Percentiles rank a stretch among this genome's conserved stretches.
These are phyloP conservation scores for Mollisia scopiformis DNA, from an alignment of 2,329 filamentous ascomycete species.

Conservation along the genomic window DNA sequence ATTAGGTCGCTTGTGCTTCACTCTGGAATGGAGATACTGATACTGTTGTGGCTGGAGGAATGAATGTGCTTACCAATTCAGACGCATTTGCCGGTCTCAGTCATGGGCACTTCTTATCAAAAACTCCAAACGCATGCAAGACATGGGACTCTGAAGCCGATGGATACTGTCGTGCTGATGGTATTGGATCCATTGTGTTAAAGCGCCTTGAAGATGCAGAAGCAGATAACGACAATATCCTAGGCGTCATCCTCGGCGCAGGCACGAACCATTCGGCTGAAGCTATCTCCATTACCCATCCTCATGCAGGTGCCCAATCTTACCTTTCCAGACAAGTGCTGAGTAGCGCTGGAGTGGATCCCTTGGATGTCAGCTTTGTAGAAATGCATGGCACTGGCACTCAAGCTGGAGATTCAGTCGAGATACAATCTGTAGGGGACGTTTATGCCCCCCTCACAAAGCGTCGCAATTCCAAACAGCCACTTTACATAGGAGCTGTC, in stretches of 20 bases:
- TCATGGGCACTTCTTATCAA: slow-evolving; percentile 24
- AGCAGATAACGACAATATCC: slow-evolving; percentile 50
- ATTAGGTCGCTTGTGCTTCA: slow-evolving; percentile 23
- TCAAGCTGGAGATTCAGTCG: slow-evolving; percentile 77
- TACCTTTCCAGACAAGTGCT: slow-evolving; percentile 70
- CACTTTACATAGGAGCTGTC: slow-evolving; percentile 62
- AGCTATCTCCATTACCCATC: slow-evolving; percentile 80
- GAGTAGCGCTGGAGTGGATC: slow-evolving; percentile 71
- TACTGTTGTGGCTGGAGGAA: slow-evolving; percentile 25
- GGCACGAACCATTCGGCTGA: slow-evolving; percentile 82
- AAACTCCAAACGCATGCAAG: slow-evolving; percentile 54
- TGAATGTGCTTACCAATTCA: slow-evolving; percentile 23
- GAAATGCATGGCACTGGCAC: slow-evolving; percentile 90
- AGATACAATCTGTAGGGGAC: slow-evolving; percentile 77
- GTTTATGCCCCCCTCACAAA: slow-evolving; percentile 62
- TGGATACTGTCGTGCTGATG: slow-evolving; percentile 56
- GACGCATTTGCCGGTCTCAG: slow-evolving; percentile 31
- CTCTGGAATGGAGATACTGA: slow-evolving; percentile 24
- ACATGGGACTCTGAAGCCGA: slow-evolving; percentile 49
- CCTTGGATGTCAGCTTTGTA: slow-evolving; percentile 76
- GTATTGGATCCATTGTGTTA: slow-evolving; percentile 47
- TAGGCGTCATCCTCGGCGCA: slow-evolving; percentile 64
- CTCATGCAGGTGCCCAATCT: slow-evolving; percentile 75
- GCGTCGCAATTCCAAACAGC: slow-evolving; percentile 44
- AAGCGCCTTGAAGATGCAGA: slow-evolving; percentile 52